phyloP scores from a whole-genome alignment of 2,329 filamentous ascomycete genomes.

The Didymella lethalis region DNA sequence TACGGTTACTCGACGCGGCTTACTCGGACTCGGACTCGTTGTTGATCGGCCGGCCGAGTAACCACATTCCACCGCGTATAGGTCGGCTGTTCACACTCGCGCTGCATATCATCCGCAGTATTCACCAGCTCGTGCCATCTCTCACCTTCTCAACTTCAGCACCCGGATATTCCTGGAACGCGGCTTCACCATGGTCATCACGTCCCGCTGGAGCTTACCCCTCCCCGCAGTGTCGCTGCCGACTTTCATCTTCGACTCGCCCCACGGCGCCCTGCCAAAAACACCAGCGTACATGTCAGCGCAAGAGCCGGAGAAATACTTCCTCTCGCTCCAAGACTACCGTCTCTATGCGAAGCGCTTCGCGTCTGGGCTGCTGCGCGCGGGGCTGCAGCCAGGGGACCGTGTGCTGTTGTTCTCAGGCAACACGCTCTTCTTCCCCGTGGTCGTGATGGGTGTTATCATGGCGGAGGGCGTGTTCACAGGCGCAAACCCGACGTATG shows the following conservation, averaged over 20 bases:
- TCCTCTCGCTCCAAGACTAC: conserved; percentile 69
- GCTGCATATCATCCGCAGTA: neutral
- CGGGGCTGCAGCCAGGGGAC: conserved; percentile 70
- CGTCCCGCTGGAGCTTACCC: conserved; percentile 58
- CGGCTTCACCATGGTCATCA: conserved; percentile 57
- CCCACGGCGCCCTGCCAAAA: conserved; percentile 56
- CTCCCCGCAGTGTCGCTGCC: conserved; percentile 57
- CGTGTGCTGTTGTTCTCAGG: conserved; percentile 76
- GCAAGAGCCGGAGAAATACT: conserved; percentile 70
- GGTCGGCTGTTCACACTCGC: conserved; percentile 6
- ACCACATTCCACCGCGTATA: conserved; percentile 4
- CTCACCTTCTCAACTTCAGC: neutral
- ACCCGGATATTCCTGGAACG: too few species aligned
- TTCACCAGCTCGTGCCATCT: neutral
- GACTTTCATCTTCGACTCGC: conserved; percentile 61
- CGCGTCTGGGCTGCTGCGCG: conserved; percentile 70
- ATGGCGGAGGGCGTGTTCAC: conserved; percentile 83
- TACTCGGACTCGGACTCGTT: conserved; percentile 4
- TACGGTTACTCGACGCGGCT: conserved; percentile 1
- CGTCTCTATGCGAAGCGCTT: conserved; percentile 76
- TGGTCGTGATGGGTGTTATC: conserved; percentile 73
- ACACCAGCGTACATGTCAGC: conserved; percentile 68
- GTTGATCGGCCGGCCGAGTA: conserved; percentile 1
- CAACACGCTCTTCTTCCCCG: conserved; percentile 77
- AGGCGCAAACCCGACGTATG: conserved; percentile 74